Percentiles rank a stretch among this genome's conserved stretches.
These are phyloP conservation scores for Tephrocybe sp. DNA, from an alignment of 768 basidiomycete species.

Conservation along the genomic window DNA sequence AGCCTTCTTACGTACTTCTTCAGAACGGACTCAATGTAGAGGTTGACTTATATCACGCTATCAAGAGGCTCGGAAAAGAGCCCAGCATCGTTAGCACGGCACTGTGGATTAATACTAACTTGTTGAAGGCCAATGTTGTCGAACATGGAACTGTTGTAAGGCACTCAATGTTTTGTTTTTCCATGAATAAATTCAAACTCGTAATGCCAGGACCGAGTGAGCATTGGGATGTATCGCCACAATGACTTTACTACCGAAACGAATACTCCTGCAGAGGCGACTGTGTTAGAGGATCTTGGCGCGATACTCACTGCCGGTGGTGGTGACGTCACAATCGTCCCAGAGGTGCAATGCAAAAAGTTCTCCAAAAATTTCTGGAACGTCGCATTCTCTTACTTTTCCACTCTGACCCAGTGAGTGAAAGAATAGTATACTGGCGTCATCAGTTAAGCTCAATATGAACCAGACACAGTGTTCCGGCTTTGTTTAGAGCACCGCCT, in stretches of 20 bases:
- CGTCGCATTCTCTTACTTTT: constrained; percentile 49
- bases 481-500: constrained; percentile 51
- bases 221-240: constrained; percentile 56
- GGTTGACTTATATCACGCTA: constrained; percentile 56
- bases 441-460: not conserved
- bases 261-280: constrained; percentile 43
- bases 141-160: constrained; percentile 54
- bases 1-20: constrained; percentile 61
- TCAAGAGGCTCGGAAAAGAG: constrained; percentile 38
- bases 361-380: constrained; percentile 70
- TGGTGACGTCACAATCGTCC: constrained; percentile 42
- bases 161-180: not conserved
- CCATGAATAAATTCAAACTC: not conserved
- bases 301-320: constrained; percentile 48
- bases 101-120: constrained; percentile 54
- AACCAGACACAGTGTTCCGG: too few relatives aligned
- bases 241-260: constrained; percentile 35
- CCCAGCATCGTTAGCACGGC: constrained; percentile 58
- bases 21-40: constrained; percentile 80
- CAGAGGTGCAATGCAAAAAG: constrained; percentile 66
- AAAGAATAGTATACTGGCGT: not conserved
- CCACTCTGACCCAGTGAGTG: constrained; percentile 49
- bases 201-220: constrained; percentile 45
- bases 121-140: constrained; percentile 45
- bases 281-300: constrained; percentile 44